Conservation (phyloP, 495 filamentous ascomycete species). For the Lasiosphaeriaceae sp. region DNA sequence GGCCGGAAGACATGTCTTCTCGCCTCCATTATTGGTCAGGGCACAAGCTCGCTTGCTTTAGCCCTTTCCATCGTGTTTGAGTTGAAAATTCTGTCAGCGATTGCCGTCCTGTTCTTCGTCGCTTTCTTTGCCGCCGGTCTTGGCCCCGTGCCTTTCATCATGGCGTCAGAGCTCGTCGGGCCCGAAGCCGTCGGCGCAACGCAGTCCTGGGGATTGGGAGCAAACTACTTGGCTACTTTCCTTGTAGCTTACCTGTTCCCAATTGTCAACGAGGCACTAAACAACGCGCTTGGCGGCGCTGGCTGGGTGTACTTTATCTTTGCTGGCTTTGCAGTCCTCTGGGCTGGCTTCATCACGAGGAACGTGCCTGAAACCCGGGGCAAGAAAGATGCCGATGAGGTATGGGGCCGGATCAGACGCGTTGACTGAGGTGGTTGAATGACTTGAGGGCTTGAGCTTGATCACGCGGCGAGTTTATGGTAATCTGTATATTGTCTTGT, state of each 20-base stretch:
- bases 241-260: constrained; percentile 92
- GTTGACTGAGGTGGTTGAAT: constrained; percentile 33
- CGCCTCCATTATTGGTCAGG: constrained; percentile 78
- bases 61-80: constrained; percentile 69
- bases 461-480: background rate
- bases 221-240: constrained; percentile 90
- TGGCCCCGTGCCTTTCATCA: constrained; percentile 90
- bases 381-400: constrained; percentile 75
- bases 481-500: constrained; percentile 6
- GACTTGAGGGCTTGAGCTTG: background rate
- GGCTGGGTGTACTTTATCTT: constrained; percentile 90
- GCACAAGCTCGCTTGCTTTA: constrained; percentile 65
- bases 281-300: constrained; percentile 53
- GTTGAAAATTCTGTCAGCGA: constrained; percentile 68
- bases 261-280: constrained; percentile 67
- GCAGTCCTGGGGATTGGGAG: constrained; percentile 77
- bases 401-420: constrained; percentile 70
- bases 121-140: constrained; percentile 86
- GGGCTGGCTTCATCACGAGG: constrained; percentile 61
- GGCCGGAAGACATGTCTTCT: constrained; percentile 82
- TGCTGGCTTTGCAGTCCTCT: constrained; percentile 62
- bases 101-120: constrained; percentile 81
- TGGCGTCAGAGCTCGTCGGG: constrained; percentile 83
- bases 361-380: constrained; percentile 82
- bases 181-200: constrained; percentile 85